These are phyloP conservation scores for Cicer cuneatum DNA, from an alignment of 306 rosid genomes.

Conservation along the genomic window DNA sequence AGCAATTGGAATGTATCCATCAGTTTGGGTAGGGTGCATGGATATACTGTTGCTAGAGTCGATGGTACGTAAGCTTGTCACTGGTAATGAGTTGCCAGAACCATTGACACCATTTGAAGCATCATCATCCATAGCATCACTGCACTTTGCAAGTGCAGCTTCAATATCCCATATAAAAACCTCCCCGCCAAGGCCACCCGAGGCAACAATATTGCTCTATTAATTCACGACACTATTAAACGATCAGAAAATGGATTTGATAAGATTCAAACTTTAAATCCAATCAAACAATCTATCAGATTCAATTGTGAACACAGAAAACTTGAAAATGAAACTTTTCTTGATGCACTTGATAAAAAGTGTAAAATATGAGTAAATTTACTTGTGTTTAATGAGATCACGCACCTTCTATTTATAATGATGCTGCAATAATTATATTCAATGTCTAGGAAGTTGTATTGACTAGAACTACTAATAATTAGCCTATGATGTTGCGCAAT, in stretches of 20 bases:
- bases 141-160: constrained; percentile 69
- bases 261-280: constrained; percentile 44
- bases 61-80: constrained; percentile 70
- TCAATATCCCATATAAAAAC: constrained; percentile 94
- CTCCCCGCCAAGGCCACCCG: constrained; percentile 99
- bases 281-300: constrained; percentile 40
- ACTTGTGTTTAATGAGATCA: no score
- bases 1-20: constrained; percentile 78
- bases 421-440: no score
- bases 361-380: no score
- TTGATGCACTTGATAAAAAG: constrained; percentile 43
- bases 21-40: constrained; percentile 62
- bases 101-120: constrained; percentile 68
- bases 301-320: constrained; percentile 21
- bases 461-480: no score
- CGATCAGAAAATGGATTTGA: constrained; percentile 72
- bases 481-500: no score
- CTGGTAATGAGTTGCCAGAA: constrained; percentile 62
- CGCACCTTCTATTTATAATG: no score
- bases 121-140: constrained; percentile 72
- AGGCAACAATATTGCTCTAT: constrained; percentile 98
- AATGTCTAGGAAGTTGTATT: no score
- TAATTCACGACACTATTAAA: constrained; percentile 86
- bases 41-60: constrained; percentile 82
- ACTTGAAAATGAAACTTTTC: constrained; percentile 41